A percentile compares a stretch with the other conserved stretches of the same genome.
Evolutionary conservation across 495 filamentous ascomycete genomes (phyloP).

Genomic region (Glutinoglossum americanum): DNA sequence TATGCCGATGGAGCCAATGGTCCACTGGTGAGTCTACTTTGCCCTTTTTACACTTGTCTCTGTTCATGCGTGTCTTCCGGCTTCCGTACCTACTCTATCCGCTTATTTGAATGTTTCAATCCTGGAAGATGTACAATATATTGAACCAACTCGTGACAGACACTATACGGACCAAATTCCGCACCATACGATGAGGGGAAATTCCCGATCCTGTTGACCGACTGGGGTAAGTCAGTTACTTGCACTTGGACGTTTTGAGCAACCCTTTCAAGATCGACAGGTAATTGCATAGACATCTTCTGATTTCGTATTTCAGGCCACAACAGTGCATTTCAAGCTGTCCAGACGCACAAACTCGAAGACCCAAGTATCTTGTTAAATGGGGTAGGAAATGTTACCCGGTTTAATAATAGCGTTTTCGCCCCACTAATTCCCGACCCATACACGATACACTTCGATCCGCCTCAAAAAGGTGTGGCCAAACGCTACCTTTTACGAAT

Average conservation of each 20-base stretch:
- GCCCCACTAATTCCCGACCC: neutral
- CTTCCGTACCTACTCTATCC: neutral
- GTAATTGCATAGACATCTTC: neutral
- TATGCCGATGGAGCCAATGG: constrained; percentile 30
- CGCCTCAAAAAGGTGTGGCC: constrained; percentile 7
- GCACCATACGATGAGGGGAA: constrained; percentile 30
- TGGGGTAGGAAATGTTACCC: neutral
- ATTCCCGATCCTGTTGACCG: constrained; percentile 24
- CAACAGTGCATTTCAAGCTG: constrained; percentile 18
- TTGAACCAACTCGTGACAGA: neutral
- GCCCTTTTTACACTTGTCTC: neutral
- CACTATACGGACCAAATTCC: constrained; percentile 21
- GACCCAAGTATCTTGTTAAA: constrained; percentile 1
- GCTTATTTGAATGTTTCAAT: neutral
- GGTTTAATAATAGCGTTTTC: neutral
- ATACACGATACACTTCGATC: neutral
- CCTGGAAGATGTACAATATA: neutral
- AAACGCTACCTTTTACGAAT: constrained; percentile 32
- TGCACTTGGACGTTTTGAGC: neutral
- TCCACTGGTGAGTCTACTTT: neutral
- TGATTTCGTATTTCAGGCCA: constrained; percentile 11
- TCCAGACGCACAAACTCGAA: constrained; percentile 3
- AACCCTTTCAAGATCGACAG: neutral
- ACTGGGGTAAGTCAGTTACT: constrained; percentile 16
- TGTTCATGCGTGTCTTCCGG: neutral